Base-by-base conservation (phyloP, 192 early-diverging fungal genomes). In the Gryganskiella cystojenkinii region DNA sequence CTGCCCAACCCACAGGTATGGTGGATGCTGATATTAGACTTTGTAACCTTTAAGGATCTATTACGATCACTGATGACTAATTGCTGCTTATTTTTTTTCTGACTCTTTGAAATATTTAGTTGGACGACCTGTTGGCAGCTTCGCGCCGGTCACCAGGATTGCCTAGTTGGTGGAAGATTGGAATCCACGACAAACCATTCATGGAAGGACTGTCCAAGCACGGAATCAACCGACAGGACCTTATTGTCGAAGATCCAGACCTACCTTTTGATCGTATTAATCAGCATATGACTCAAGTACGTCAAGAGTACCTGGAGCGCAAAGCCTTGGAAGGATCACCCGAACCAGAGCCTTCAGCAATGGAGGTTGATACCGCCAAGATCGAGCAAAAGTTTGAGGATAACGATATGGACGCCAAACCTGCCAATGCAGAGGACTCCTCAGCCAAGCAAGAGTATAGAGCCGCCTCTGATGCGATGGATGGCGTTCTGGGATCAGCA, bases 151-250 rank as follows among this genome's bases (percentile, higher is more conserved):
- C 86, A 17, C 84, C 82, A 27, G 84, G 84, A n/a, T 50, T 89
- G 34, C 88, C 88, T 15, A 91, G 87, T 40, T 95, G 93, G 93
- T 95, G 93, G 93, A 81, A 79, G 31, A 80, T 88, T 40, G 82
- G 87, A 17, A 80, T 85, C 14, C 87, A 92, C 56, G 93, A 95
- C 58, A 72, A 74, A 28, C 85, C 83, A 25, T 90, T 94, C 55
- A 68, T 95, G 55, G 79, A 83, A 56, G 93, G 88, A 15, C 83
- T 95, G 53, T 87, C 87, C 35, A 88, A 87, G 60, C 92, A 90
- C 75, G 93, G 93, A 22, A 72, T 90, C 33, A 85, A 84, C 43
- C 84, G 91, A 28, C 82, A 76, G 45, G 93, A 95, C 68, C 58
- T 92, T 20, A 86, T 93, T 55, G 80, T 91, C 3, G 84, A 85